phyloP scores from a whole-genome alignment of 805 yeast species.

The Lachancea nothofagi region DNA sequence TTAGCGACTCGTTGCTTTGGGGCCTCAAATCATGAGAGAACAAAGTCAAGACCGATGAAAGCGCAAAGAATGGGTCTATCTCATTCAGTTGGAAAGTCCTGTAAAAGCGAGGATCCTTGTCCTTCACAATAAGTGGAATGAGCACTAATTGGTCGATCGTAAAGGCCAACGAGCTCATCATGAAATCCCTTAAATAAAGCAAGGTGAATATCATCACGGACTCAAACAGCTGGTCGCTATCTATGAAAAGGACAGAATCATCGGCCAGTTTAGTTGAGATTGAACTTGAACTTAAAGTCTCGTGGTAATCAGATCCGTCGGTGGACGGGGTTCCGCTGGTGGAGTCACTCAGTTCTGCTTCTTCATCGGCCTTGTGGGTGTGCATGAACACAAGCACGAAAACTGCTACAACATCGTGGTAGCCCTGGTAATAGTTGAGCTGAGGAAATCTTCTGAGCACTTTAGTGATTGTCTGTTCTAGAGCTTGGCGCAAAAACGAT shows the following conservation, averaged over 20 bases:
- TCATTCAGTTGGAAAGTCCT: slow-evolving; percentile 32
- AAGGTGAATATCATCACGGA: slow-evolving; percentile 54
- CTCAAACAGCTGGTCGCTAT: slow-evolving; percentile 34
- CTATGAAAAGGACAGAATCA: slow-evolving; percentile 10
- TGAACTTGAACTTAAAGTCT: slow-evolving; percentile 14
- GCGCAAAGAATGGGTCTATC: slow-evolving; percentile 58
- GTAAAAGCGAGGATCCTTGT: slow-evolving; percentile 42
- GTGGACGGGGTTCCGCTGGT: slow-evolving; percentile 15
- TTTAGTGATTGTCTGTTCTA: slow-evolving; percentile 40
- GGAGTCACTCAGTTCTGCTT: slow-evolving; percentile 15
- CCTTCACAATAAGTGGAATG: slow-evolving; percentile 55
- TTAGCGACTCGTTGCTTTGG: slow-evolving; percentile 28
- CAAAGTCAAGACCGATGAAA: slow-evolving; percentile 73
- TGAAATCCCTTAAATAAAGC: slow-evolving; percentile 71
- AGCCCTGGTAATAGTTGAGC: slow-evolving; percentile 84
- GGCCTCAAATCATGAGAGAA: slow-evolving; percentile 63
- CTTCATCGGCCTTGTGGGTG: slow-evolving; percentile 11
- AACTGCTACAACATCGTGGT: slow-evolving; percentile 77
- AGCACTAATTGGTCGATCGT: slow-evolving; percentile 60
- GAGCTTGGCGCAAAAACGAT: slow-evolving; percentile 16
- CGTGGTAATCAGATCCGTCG: slow-evolving; percentile 11
- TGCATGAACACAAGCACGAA: slow-evolving; percentile 47
- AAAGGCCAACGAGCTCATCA: slow-evolving; percentile 65
- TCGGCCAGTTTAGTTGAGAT: slow-evolving; percentile 16
- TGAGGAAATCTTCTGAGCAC: slow-evolving; percentile 57